Conservation (phyloP, 352 stramenopile genomes). For the Plasmopara muralis region DNA sequence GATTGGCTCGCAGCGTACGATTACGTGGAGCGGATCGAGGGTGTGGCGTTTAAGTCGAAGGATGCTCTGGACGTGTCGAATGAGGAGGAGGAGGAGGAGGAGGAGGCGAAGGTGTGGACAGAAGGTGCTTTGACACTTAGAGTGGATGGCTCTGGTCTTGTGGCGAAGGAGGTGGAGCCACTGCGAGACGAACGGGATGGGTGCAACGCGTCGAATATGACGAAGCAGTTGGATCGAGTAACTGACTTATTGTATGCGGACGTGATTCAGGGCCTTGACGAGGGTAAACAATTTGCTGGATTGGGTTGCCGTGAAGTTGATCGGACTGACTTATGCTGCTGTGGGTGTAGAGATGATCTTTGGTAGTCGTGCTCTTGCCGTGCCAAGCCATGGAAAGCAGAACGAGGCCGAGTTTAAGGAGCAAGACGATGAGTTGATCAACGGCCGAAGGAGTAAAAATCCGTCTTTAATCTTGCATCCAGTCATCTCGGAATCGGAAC, state of each 20-base stretch:
- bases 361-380: too few relatives aligned
- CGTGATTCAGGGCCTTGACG: slow-evolving; percentile 13
- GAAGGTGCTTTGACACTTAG: not conserved
- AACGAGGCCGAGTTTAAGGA: too few relatives aligned
- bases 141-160: not conserved
- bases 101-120: not conserved
- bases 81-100: not conserved
- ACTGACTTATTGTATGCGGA: slow-evolving; percentile 18
- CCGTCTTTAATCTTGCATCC: too few relatives aligned
- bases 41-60: not conserved
- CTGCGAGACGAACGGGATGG: not conserved
- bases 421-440: too few relatives aligned
- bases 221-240: slow-evolving; percentile 11
- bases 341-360: too few relatives aligned
- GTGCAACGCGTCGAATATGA: not conserved
- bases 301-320: too few relatives aligned
- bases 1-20: not conserved
- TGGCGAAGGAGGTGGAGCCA: not conserved
- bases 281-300: slow-evolving; percentile 10
- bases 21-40: not conserved
- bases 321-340: too few relatives aligned
- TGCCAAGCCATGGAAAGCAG: too few relatives aligned
- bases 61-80: not conserved
- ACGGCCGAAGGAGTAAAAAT: too few relatives aligned
- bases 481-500: too few relatives aligned